A percentile compares a stretch with the other conserved stretches of the same genome.
These are phyloP conservation scores for Podosphaera leucotricha DNA, from an alignment of 2,329 filamentous ascomycete genomes.

Conservation along the genomic window DNA sequence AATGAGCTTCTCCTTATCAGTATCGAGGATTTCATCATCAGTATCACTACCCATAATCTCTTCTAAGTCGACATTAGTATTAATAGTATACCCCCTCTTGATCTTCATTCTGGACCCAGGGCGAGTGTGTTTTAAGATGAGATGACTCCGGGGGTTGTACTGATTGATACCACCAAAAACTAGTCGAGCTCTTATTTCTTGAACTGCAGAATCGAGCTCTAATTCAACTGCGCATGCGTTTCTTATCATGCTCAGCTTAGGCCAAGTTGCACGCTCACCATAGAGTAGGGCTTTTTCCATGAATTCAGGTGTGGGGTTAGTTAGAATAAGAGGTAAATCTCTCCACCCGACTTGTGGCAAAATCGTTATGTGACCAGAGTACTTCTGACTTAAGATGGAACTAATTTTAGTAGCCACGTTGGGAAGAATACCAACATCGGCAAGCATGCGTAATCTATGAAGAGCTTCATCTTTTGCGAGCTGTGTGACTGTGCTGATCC, in stretches of 20 bases:
- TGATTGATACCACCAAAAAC: constrained; percentile 16
- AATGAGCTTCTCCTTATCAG: neutral
- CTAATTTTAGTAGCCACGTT: constrained; percentile 55
- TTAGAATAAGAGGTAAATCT: constrained; percentile 54
- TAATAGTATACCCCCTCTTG: constrained; percentile 10
- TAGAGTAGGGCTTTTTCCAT: constrained; percentile 56
- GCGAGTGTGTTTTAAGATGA: constrained; percentile 5
- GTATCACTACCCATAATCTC: constrained; percentile 1
- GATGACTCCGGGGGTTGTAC: constrained; percentile 13
- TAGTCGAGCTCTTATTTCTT: constrained; percentile 40
- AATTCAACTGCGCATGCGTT: constrained; percentile 79
- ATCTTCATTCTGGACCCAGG: constrained; percentile 4
- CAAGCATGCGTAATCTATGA: constrained; percentile 57
- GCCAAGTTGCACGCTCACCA: constrained; percentile 79
- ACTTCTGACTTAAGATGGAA: constrained; percentile 70
- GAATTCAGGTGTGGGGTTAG: constrained; percentile 67
- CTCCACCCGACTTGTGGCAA: constrained; percentile 54
- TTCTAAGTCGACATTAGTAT: constrained; percentile 2
- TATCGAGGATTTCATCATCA: constrained; percentile 2
- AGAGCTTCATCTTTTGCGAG: constrained; percentile 60
- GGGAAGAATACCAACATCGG: constrained; percentile 60
- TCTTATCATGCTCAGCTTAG: constrained; percentile 60
- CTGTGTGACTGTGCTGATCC: constrained; percentile 43
- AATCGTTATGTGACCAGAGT: constrained; percentile 89
- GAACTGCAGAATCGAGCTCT: constrained; percentile 54